Base-by-base conservation (phyloP, 306 rosid species). In the Bauhinia variegata region DNA sequence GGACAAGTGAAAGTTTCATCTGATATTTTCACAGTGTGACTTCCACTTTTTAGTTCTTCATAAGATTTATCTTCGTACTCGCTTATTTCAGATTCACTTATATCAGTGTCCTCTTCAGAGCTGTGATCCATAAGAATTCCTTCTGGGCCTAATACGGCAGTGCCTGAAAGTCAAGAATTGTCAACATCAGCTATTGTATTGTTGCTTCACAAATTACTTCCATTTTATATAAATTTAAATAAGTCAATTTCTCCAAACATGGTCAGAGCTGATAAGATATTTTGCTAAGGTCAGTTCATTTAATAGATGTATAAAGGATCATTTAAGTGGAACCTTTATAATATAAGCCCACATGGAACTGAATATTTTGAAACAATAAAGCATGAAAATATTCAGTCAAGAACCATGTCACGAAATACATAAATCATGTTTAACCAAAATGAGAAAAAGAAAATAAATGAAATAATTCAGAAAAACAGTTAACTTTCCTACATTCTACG, bases 1-100 rank as follows among this genome's bases (percentile, higher is more conserved):
- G 99, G 99, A 77, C 99, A 95, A 76, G 57, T 61, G 49, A 86
- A 85, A 57, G 83, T 61, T 53, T 77, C 85, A 0, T 89, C 80
- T 11, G 86, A 73, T 72, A 43, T 68, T 88, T 79, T 85, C 70
- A 89, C 91, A 15, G 7, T 30, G 73, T 33, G 85, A 11, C 74
- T 80, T 55, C 97, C 90, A 68, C 55, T 84, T 78, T 82, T 88
- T 60, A 93, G 79, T 65, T 83, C 86, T 62, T 78, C 83, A 59
- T 88, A 88, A 60, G 80, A 80, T 60, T 78, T 81, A 56, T 78
- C 85, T 37, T 60, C 84, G 60, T 82, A 82, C 80, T 82, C 86
- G 31, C 69, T 78, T 75, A 85, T 46, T 77, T 86, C 90, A 19
- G 85, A 64, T 66, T 82, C 95, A 73, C 88, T 88, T 6, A 64